These are phyloP conservation scores for Monosporozyma aquatica DNA, from an alignment of 805 yeast species.

Conservation along the genomic window DNA sequence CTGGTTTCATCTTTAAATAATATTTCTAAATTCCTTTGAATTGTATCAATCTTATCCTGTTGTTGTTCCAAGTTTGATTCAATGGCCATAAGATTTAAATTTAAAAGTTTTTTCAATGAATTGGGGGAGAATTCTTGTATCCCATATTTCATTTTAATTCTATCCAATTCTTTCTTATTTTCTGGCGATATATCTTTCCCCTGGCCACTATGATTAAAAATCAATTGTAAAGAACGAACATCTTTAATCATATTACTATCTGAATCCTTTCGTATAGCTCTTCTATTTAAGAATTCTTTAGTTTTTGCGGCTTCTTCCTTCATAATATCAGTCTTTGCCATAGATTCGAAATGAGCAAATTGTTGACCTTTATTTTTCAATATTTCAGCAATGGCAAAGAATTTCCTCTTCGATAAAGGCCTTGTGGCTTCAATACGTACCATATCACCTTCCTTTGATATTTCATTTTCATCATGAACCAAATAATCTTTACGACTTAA, in stretches of 20 bases:
- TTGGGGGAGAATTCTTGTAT: constrained; percentile 40
- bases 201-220: constrained; percentile 4
- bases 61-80: constrained; percentile 23
- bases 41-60: constrained; percentile 28
- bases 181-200: background rate
- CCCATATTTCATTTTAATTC: constrained; percentile 38
- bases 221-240: constrained; percentile 22
- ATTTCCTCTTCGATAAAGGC: constrained; percentile 72
- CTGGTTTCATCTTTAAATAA: constrained; percentile 32
- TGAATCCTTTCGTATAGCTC: constrained; percentile 27
- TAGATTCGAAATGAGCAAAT: constrained; percentile 67
- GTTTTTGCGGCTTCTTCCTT: constrained; percentile 57
- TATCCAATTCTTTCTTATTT: constrained; percentile 26
- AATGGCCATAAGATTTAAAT: constrained; percentile 32
- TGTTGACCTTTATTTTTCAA: constrained; percentile 85
- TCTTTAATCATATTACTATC: constrained; percentile 27
- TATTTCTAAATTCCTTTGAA: constrained; percentile 31
- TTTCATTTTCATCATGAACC: constrained; percentile 88
- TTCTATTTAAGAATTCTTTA: constrained; percentile 44
- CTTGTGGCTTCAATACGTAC: constrained; percentile 88
- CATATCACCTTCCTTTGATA: constrained; percentile 90
- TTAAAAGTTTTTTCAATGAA: constrained; percentile 30
- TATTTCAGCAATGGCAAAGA: constrained; percentile 88
- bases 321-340: constrained; percentile 59
- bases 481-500: constrained; percentile 72